These are phyloP conservation scores for Fusarium nisikadoi DNA, from an alignment of 2,329 filamentous ascomycete species.

Conservation along the genomic window DNA sequence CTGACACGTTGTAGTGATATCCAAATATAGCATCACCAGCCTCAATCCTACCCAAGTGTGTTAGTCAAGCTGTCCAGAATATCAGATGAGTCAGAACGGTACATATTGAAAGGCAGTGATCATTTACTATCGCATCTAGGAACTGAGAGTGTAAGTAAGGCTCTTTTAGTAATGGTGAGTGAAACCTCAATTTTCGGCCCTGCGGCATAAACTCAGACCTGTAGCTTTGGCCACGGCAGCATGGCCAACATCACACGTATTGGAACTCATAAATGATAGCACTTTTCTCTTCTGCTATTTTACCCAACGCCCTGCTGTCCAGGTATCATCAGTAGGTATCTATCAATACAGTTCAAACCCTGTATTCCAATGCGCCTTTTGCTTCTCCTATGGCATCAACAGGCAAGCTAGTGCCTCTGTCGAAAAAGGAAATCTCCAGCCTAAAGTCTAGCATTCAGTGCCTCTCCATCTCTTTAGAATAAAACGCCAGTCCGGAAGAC, in stretches of 20 bases:
- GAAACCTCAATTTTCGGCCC: not conserved
- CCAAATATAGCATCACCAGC: conserved; percentile 10
- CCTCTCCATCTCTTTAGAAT: conserved; percentile 12
- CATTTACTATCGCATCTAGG: not conserved
- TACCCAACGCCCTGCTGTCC: conserved; percentile 29
- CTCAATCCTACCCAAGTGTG: not conserved
- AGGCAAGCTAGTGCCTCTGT: not conserved
- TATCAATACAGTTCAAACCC: conserved; percentile 32
- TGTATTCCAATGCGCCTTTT: conserved; percentile 22
- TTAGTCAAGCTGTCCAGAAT: not conserved
- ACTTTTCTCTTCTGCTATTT: conserved; percentile 13
- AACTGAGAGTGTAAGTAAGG: not conserved
- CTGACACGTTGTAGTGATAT: not conserved
- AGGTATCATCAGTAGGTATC: conserved; percentile 36
- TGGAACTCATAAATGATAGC: not conserved
- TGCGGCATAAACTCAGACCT: not conserved
- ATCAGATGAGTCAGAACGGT: not conserved
- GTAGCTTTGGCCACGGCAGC: too few species aligned
- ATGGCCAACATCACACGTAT: not conserved
- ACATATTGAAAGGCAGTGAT: not conserved
- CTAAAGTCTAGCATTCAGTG: conserved; percentile 15
- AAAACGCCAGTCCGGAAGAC: conserved; percentile 54
- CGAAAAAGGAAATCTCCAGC: not conserved
- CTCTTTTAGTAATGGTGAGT: not conserved
- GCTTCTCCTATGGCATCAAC: not conserved